Conservation (phyloP, 2,329 filamentous ascomycete species). For the Arachnomyces sp. region DNA sequence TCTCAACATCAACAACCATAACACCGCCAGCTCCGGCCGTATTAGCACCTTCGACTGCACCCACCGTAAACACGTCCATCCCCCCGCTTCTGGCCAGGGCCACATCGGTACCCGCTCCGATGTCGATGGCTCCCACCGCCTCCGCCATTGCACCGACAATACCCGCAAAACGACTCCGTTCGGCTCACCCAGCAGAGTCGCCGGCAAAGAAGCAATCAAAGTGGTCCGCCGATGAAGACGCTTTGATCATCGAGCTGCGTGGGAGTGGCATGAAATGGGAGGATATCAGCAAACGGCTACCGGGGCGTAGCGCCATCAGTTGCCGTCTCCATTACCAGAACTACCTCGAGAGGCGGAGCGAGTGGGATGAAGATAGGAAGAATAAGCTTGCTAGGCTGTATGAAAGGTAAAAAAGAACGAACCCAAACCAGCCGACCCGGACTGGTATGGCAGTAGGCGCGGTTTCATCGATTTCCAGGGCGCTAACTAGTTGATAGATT, state of each 20-base stretch:
- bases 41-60: not conserved
- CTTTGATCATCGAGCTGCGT: conserved; percentile 85
- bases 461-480: not conserved
- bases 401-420: conserved; percentile 62
- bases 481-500: conserved; percentile 52
- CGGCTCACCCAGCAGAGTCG: conserved; percentile 46
- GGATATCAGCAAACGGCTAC: conserved; percentile 86
- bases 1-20: conserved; percentile 2
- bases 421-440: conserved; percentile 1
- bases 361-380: conserved; percentile 97
- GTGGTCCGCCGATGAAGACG: conserved; percentile 89
- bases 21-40: not conserved
- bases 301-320: conserved; percentile 86
- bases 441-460: not conserved
- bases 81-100: too few species aligned
- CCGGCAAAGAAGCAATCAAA: conserved; percentile 93
- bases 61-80: conserved; percentile 4
- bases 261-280: conserved; percentile 97
- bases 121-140: conserved; percentile 26
- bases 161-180: conserved; percentile 36
- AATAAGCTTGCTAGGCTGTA: conserved; percentile 93
- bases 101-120: conserved; percentile 17
- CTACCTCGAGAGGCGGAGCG: conserved; percentile 83
- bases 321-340: conserved; percentile 96
- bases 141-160: conserved; percentile 24